Percentiles rank a stretch among this genome's conserved stretches.
phyloP scores from a whole-genome alignment of 306 rosid genomes.

The Pueraria montana region DNA sequence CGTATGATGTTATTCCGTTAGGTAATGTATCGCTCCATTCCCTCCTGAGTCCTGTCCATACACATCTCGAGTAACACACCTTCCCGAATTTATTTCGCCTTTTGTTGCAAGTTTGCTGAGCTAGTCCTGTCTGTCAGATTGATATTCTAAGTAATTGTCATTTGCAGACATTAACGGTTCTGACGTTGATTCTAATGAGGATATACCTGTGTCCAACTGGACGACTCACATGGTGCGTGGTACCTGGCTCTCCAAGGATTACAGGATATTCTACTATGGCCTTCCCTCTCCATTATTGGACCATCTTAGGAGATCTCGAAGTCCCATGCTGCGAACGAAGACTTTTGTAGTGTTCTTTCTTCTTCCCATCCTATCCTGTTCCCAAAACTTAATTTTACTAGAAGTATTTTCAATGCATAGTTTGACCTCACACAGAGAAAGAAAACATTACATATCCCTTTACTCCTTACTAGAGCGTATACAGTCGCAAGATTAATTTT shows the following conservation, averaged over 20 bases:
- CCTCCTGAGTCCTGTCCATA: background rate
- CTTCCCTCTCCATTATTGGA: constrained; percentile 84
- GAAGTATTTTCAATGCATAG: constrained; percentile 14
- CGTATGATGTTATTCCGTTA: constrained; percentile 74
- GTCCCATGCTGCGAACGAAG: constrained; percentile 56
- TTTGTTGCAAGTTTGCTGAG: constrained; percentile 41
- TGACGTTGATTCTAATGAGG: constrained; percentile 54
- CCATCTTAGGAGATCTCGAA: constrained; percentile 63
- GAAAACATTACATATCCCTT: background rate
- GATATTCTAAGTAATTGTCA: constrained; percentile 45
- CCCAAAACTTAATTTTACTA: constrained; percentile 1
- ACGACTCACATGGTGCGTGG: constrained; percentile 83
- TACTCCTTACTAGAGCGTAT: background rate
- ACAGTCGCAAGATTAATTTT: background rate
- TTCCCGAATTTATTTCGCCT: constrained; percentile 40
- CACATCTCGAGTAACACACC: constrained; percentile 15
- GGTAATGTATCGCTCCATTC: constrained; percentile 60
- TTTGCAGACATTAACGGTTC: constrained; percentile 63
- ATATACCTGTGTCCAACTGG: constrained; percentile 48
- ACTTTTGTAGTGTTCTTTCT: constrained; percentile 60
- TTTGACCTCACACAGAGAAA: constrained; percentile 37
- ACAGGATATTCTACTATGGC: constrained; percentile 66
- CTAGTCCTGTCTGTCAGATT: constrained; percentile 44
- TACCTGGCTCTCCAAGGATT: constrained; percentile 80
- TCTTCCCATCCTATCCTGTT: background rate